Evolutionary conservation across 2,329 filamentous ascomycete genomes (phyloP).

Genomic region (Neofusicoccum cordaticola): DNA sequence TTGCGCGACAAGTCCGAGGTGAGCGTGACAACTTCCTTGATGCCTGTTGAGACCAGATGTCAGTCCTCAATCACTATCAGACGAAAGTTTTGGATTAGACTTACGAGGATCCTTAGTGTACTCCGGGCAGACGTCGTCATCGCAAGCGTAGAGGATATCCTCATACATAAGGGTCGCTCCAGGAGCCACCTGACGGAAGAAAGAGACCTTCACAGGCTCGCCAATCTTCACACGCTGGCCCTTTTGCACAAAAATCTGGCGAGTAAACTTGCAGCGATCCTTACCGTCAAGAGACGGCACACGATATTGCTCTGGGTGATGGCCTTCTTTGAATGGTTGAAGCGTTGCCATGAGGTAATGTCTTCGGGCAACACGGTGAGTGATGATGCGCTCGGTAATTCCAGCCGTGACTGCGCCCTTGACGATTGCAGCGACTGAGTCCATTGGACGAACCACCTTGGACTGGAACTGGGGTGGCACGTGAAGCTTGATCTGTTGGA

Average conservation of each 20-base stretch:
- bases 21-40: slow-evolving; percentile 97
- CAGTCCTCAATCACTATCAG: not conserved
- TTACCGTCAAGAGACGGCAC: slow-evolving; percentile 95
- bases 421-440: slow-evolving; percentile 96
- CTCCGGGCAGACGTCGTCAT: slow-evolving; percentile 96
- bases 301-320: slow-evolving; percentile 96
- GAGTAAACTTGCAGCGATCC: slow-evolving; percentile 96
- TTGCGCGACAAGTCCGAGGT: slow-evolving; percentile 96
- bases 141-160: slow-evolving; percentile 94
- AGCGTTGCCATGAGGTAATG: slow-evolving; percentile 99
- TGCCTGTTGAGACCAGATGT: slow-evolving; percentile 58
- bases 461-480: slow-evolving; percentile 97
- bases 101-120: slow-evolving; percentile 99
- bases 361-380: slow-evolving; percentile 91
- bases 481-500: slow-evolving; percentile 98
- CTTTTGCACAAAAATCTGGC: slow-evolving; percentile 98
- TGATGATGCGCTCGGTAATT: slow-evolving; percentile 95
- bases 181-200: slow-evolving; percentile 96
- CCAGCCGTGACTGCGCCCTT: slow-evolving; percentile 97
- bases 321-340: slow-evolving; percentile 97
- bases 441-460: slow-evolving; percentile 98
- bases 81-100: slow-evolving; percentile 40
- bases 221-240: slow-evolving; percentile 99
- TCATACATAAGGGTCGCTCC: slow-evolving; percentile 99
- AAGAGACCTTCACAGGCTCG: slow-evolving; percentile 97